Base-by-base conservation (phyloP, 352 stramenopile genomes). In the Globisporangium camurandrum region DNA sequence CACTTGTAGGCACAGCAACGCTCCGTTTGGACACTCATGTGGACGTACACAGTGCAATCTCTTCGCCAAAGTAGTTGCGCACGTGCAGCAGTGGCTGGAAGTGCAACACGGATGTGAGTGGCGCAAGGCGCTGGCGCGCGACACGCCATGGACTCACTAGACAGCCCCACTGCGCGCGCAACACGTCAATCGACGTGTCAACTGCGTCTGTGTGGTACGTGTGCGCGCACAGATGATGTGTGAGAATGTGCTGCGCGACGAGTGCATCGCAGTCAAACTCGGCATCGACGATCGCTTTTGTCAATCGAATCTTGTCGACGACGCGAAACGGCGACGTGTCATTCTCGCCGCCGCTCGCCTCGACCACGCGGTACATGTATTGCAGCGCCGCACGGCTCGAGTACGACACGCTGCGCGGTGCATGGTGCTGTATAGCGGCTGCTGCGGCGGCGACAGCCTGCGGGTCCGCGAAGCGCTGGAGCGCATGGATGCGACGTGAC, bases 61-160 rank as follows among this genome's bases (percentile, higher is more conserved):
- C 69, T 51, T 91, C 80, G 36, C 80, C 80, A 54, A 91, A 91
- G 61, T 91, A 91, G 61, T 86, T 84, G 45, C 75, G 75, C 5
- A 91, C 57, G 50, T 84, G 67, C 10, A 62, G 23, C 7, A 86
- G 52, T 11, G 73, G 71, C 46, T 88, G 73, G 34, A 52, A 58
- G 31, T 67, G 46, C 2, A 71, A 33, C 12, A 82, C 20, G 1
- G 67, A 37, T 17, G 46, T 39, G 33, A 67, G 10, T 2, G 20
- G 14, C 1, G 43, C 46, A 24, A 64, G 44, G 0, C 56, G 31
- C 11, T 68, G 51, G 1, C 44, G 37, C 20, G 66, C 62, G 19
- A 68, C 37, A 11, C 54, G 51, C 42, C 66, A 58, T 8, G 62
- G 63, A 24, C 49, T 65, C 16, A 61, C 53, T 8, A 86, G 46